A percentile compares a stretch with the other conserved stretches of the same genome.
These are phyloP conservation scores for Prototheca wickerhamii DNA, from an alignment of 163 green algal species.

Conservation along the genomic window DNA sequence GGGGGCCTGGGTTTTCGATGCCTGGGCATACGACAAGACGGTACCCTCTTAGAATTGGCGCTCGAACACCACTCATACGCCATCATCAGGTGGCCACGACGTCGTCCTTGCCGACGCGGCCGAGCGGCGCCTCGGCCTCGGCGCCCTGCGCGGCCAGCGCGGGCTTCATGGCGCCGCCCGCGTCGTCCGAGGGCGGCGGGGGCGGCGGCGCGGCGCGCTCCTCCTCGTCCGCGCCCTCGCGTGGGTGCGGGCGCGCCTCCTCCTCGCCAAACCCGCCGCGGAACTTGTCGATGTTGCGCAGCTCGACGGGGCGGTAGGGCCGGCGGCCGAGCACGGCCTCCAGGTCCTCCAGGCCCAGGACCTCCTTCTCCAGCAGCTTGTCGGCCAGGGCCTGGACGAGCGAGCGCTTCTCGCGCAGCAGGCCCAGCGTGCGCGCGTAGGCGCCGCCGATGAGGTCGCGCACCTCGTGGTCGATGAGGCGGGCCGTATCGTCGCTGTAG, in stretches of 20 bases:
- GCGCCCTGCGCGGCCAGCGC: background rate
- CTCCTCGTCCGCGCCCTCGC: background rate
- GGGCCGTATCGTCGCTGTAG: slow-evolving; percentile 88
- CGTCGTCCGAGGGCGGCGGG: slow-evolving; percentile 8
- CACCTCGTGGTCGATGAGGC: slow-evolving; percentile 94
- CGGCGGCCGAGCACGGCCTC: background rate
- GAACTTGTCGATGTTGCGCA: slow-evolving; percentile 97
- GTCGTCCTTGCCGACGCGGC: no score
- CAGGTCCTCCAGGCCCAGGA: slow-evolving; percentile 25
- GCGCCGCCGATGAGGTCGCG: slow-evolving; percentile 66
- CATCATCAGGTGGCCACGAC: background rate
- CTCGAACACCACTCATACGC: background rate
- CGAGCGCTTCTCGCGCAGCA: slow-evolving; percentile 77
- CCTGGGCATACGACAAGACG: no score
- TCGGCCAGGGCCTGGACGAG: slow-evolving; percentile 79
- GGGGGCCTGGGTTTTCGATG: background rate
- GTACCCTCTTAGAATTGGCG: no score
- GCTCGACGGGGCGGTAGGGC: slow-evolving; percentile 63
- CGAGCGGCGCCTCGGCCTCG: slow-evolving; percentile 1
- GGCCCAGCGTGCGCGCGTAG: slow-evolving; percentile 72
- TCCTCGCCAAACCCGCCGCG: slow-evolving; percentile 45
- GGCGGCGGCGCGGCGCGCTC: background rate
- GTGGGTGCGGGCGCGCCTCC: background rate
- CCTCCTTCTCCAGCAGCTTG: slow-evolving; percentile 73
- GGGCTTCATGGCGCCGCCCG: slow-evolving; percentile 4